Evolutionary conservation across 371 early-diverging fungal genomes (phyloP), one percentile per base, ranked within the genome.

Genomic region (Mucor indicus): DNA sequence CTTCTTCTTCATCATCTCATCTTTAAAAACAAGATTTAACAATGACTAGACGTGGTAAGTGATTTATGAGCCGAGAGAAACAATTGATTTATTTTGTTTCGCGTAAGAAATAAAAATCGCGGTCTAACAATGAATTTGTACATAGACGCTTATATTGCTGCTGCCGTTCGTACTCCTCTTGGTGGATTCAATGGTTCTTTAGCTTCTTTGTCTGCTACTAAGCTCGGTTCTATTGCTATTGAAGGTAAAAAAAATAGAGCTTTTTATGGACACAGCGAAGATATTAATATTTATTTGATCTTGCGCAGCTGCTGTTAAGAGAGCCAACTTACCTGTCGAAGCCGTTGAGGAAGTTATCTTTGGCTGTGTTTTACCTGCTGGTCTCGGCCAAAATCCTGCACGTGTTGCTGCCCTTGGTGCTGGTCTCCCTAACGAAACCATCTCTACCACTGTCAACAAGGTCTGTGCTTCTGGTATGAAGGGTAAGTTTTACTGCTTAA

Each of bases 391-490:
- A 69, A 91, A 92, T 79, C 97, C 97, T 38, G 95, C 98, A 38
- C 89, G 96, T 41, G 96, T 97, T 72, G 98, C 89, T 36, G 92
- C 95, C 17, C 66, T 98, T 31, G 86, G 86, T 36, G 93, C 98
- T 29, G 97, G 97, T 22, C 71, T 81, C 9, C 77, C 84, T 29
- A 73, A 84, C 48, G 69, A 78, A 13, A 84, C 88, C 10, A 72
- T 89, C 46, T 82, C 88, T 53, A 97, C 96, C 24, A 95, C 94
- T 24, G 83, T 98, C 54, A 98, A 97, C 84, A 98, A 98, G 80
- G 97, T 97, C 33, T 99, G 99, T 70, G 98, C 96, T 24, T 91
- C 91, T 24, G 96, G 93, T 25, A 86, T 96, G 89, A 98, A 99
- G 77, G 83, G 83, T 67, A 77, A 65, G 56, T 64, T 19, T 7